Evolutionary conservation across 768 basidiomycete species (phyloP), one percentile per base, ranked within the genome.

Genomic region (Hydnomerulius pinastri): DNA sequence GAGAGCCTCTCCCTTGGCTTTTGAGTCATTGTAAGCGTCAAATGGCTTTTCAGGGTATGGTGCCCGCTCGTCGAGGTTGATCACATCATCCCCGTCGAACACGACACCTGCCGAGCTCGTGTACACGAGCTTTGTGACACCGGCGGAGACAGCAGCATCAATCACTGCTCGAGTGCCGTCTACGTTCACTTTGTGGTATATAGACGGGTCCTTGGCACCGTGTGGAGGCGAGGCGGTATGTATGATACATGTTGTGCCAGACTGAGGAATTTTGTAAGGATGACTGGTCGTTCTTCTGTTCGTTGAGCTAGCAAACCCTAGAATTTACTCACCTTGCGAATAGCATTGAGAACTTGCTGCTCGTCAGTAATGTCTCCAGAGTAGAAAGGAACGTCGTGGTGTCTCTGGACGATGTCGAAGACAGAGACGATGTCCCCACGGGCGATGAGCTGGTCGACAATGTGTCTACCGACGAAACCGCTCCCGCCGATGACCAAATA

Each of bases 401-500:
- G 86, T 48, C 92, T 80, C 70, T 97, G 93, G 2, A 95, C 92
- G 52, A 97, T 81, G 73, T 98, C 96, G 65, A 98, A 89, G 4
- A 90, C 87, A 0, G 88, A 81, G 15, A 98, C 92, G 30, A 79
- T 71, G 72, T 91, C 90, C 5, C 83, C 88, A 39, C 95, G 80
- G 18, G 81, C 85, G 25, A 89, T 67, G 46, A 98, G 81, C 46
- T 85, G 83, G 59, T 94, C 83, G 25, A 98, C 93, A 59, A 99
- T 91, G 63, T 93, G 89, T 51, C 92, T 77, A 38, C 96, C 93
- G 20, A 96, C 75, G 68, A 96, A 95, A 20, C 93, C 92, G 61
- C 90, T 92, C 49, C 95, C 95, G 20, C 96, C 96, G 63, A 98
- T 87, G 62, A 99, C 93, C 48, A 96, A 73, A 71, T 91, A 98